Evolutionary conservation across 768 basidiomycete species (phyloP), one percentile per base, ranked within the genome.

Genomic region (Suillus americanus): DNA sequence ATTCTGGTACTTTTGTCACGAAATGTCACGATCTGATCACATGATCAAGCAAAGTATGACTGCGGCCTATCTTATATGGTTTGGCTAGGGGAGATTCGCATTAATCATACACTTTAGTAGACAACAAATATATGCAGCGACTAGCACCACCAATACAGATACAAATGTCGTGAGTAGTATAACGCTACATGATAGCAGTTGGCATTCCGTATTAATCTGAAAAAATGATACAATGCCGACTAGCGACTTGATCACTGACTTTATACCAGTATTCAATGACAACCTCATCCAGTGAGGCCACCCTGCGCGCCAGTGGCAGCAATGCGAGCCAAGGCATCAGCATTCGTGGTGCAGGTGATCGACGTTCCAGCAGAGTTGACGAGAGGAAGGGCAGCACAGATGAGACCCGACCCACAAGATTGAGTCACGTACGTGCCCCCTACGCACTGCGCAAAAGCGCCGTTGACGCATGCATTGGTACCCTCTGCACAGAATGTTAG

Each of bases 371-470:
- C 63, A 37, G 73, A 77, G 74, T 85, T 85, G 62, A 86, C 85
- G 30, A 87, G 79, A 30, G 86, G 85, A 55, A 86, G 80, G 5
- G 84, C 85, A 37, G 78, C 78, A 60, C 85, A 86, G 5, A 73
- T 75, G 37, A 74, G 66, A 8, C 71, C 68, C 3, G 61, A 68
- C 1, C 68, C 73, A 62, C 79, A 80, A 18, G 69, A 72, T 75
- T 30, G 64, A n/a, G 66, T 53, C 48, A 75, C 75, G 60, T 75
- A 80, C 57, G 73, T 69, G 64, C 83, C 83, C 53, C 70, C 71
- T 3, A 83, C 84, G 70, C 87, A 88, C 64, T 85, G 84, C 1
- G 86, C 85, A 67, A 88, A 86, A 18, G 78, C 64, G 40, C 74
- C 72, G 65, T 78, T 72, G n/a, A 85, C 74, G 68, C 86, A 89